These are phyloP conservation scores for Marasmius sp. DNA, from an alignment of 1,284 basidiomycete genomes.

Conservation along the genomic window DNA sequence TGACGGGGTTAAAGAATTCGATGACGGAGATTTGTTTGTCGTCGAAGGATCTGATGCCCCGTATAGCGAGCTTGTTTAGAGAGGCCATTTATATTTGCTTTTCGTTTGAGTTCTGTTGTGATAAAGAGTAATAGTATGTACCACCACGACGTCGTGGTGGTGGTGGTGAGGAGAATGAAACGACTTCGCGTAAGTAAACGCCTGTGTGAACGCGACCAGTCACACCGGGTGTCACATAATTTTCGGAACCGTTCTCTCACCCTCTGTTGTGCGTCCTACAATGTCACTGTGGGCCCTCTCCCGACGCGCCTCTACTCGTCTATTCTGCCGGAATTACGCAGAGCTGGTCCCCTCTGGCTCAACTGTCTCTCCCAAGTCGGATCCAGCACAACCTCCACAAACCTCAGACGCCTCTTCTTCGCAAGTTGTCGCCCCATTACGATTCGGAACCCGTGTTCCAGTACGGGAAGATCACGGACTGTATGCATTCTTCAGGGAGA, in stretches of 20 bases:
- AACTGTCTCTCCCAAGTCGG: background rate
- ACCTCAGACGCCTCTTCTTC: conserved; percentile 1
- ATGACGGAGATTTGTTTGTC: conserved; percentile 94
- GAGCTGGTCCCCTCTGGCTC: conserved; percentile 4
- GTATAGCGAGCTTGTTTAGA: conserved; percentile 85
- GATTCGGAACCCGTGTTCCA: conserved; percentile 21
- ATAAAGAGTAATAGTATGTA: no score
- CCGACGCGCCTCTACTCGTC: conserved; percentile 2
- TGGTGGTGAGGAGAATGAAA: background rate
- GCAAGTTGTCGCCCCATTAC: background rate
- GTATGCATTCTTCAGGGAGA: conserved; percentile 72
- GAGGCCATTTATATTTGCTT: conserved; percentile 59
- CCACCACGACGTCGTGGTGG: background rate
- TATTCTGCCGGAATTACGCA: conserved; percentile 7
- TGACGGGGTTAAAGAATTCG: conserved; percentile 97
- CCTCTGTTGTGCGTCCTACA: background rate
- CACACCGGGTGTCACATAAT: background rate
- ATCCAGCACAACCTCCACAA: background rate
- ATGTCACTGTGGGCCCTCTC: conserved; percentile 6
- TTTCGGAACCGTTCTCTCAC: background rate
- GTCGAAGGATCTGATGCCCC: conserved; percentile 90
- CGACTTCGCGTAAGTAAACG: background rate
- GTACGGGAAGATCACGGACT: conserved; percentile 63
- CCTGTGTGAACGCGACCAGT: background rate
- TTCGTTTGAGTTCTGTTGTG: no score